Base-by-base conservation (phyloP, 768 basidiomycete genomes). In the Candolleomyces aberdarensis region DNA sequence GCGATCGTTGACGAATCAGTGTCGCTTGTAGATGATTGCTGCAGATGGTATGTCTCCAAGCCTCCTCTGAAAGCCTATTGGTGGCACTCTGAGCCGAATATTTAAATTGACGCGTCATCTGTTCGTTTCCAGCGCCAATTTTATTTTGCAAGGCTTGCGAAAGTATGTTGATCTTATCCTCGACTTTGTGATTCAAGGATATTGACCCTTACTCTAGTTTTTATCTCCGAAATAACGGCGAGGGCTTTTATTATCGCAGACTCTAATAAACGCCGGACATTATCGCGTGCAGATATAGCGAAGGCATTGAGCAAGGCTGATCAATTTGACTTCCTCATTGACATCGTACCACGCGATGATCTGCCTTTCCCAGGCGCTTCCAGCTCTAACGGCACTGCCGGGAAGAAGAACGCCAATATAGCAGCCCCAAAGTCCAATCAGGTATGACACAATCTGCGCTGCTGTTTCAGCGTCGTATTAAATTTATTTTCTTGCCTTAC, bases 141-240 rank as follows among this genome's bases (percentile, higher is more conserved):
- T 77, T 98, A 43, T 96, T 98, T 74, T 95, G 94, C 78, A 98
- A 98, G 75, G 96, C 96, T 57, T 98, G 96, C 76, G 96, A 98
- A 83, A 91, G 96, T 98, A 67, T 69, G 94, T 85, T 14, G 36
- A 19, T 61, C 17, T 26, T 39, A 20, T 54, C 36, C 11, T 47
- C 41, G 48, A 36, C 20, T 7, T 20, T n/a, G 5, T 19, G 17
- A 17, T 56, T 20, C 36, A 44, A 14, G 48, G 22, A 50, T 22
- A 31, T 39, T 39, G 15, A 15, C 36, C 19, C 47, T 8, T 49
- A 20, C 26, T 47, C 20, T 58, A 97, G 96, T 98, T 63, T 98
- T 99, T 75, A 99, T 99, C 59, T 84, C 94, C 50, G 96, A 99
- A 76, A 92, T 99, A 63, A 98, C 96, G 1, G 91, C 93, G 1